These are phyloP conservation scores for Pisolithus albus DNA, from an alignment of 768 basidiomycete genomes.

Conservation along the genomic window DNA sequence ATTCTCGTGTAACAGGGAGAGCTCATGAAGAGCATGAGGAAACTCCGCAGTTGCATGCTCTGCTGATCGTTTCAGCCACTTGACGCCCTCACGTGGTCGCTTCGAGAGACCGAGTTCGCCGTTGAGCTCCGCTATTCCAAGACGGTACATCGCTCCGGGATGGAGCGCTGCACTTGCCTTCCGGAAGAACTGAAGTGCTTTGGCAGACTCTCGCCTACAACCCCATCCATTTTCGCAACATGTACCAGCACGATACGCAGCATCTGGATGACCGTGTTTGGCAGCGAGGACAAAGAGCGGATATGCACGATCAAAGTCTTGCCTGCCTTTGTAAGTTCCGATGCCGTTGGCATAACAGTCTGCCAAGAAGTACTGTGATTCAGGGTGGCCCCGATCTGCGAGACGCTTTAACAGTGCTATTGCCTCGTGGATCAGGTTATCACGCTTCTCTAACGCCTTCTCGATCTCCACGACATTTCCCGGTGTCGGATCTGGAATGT, in stretches of 20 bases:
- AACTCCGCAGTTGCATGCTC: conserved; percentile 93
- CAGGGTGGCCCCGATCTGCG: conserved; percentile 89
- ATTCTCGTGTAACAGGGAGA: conserved; percentile 90
- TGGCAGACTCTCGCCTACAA: conserved; percentile 84
- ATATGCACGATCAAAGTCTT: conserved; percentile 96
- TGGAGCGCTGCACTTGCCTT: conserved; percentile 90
- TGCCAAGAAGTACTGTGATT: conserved; percentile 95
- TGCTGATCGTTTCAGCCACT: conserved; percentile 96
- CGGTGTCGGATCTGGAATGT: conserved; percentile 61
- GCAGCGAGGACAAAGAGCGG: conserved; percentile 94
- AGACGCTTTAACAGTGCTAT: conserved; percentile 80
- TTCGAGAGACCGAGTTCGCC: conserved; percentile 85
- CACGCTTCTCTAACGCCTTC: conserved; percentile 72
- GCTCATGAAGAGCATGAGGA: conserved; percentile 92
- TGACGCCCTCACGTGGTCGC: conserved; percentile 92
- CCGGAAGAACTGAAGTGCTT: conserved; percentile 87
- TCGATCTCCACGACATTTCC: conserved; percentile 78
- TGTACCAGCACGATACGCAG: conserved; percentile 90
- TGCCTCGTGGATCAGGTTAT: conserved; percentile 87
- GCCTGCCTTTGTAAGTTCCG: conserved; percentile 80
- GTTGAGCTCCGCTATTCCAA: conserved; percentile 94
- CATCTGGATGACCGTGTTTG: conserved; percentile 95
- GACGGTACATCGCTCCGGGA: conserved; percentile 93
- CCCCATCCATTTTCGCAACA: conserved; percentile 99
- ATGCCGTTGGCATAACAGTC: conserved; percentile 99